phyloP scores from a whole-genome alignment of 2,329 filamentous ascomycete genomes.

The Bipolaris bicolor region DNA sequence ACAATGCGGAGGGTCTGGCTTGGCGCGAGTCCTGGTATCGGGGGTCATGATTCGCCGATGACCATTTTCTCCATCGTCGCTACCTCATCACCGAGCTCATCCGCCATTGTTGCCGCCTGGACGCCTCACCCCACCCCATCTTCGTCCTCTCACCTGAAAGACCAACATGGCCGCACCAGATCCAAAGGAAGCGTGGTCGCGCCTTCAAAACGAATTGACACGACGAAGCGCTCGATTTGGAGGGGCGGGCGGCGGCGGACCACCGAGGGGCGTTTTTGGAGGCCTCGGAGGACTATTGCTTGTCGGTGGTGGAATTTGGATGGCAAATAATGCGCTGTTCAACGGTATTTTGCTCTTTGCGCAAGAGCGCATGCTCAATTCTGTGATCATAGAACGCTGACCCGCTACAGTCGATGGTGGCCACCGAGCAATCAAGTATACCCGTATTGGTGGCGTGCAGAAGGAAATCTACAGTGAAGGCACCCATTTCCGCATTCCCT shows the following conservation, averaged over 20 bases:
- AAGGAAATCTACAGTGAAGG: conserved; percentile 97
- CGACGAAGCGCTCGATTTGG: conserved; percentile 55
- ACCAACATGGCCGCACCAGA: conserved; percentile 53
- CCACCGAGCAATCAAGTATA: conserved; percentile 98
- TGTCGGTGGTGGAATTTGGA: conserved; percentile 60
- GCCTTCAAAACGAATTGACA: conserved; percentile 66
- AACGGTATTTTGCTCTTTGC: conserved; percentile 60
- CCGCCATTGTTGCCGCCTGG: conserved; percentile 29
- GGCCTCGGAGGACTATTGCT: conserved; percentile 62
- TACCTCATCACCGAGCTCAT: conserved; percentile 37
- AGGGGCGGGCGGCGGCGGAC: conserved; percentile 55
- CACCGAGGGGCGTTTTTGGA: conserved; percentile 60
- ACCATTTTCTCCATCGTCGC: conserved; percentile 36
- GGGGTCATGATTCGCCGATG: conserved; percentile 35
- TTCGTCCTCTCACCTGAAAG: conserved; percentile 32
- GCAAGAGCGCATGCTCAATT: not conserved
- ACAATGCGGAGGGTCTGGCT: conserved; percentile 20
- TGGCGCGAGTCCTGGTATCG: conserved; percentile 26
- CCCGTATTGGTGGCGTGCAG: conserved; percentile 86
- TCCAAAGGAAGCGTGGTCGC: conserved; percentile 70
- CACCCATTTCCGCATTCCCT: conserved; percentile 94
- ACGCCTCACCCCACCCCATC: conserved; percentile 42
- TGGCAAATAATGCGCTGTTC: conserved; percentile 70
- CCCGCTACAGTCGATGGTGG: conserved; percentile 80
- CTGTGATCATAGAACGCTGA: conserved; percentile 24